phyloP scores from a whole-genome alignment of 2,329 filamentous ascomycete species.

The Aschersonia sp. region DNA sequence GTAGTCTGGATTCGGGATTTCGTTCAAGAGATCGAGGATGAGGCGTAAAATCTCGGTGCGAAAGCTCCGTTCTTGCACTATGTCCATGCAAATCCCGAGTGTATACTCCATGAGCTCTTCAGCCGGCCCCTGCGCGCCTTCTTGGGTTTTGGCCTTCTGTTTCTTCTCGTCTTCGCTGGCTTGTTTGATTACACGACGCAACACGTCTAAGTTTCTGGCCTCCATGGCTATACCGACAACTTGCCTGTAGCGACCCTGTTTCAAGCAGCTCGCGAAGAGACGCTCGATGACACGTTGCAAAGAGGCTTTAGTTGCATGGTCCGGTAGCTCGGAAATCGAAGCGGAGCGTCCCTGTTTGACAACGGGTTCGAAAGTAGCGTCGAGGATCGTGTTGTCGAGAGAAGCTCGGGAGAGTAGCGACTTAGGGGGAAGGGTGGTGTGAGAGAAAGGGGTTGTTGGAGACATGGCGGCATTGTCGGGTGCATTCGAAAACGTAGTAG shows the following conservation, averaged over 20 bases:
- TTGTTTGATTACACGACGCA: conserved; percentile 74
- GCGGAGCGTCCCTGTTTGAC: conserved; percentile 38
- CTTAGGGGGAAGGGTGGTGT: conserved; percentile 84
- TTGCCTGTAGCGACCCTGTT: conserved; percentile 78
- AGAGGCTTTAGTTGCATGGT: conserved; percentile 62
- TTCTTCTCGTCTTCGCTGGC: conserved; percentile 77
- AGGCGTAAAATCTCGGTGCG: conserved; percentile 74
- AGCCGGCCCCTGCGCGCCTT: conserved; percentile 42
- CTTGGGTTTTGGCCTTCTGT: conserved; percentile 38
- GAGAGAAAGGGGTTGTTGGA: conserved; percentile 88
- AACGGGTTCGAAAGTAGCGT: conserved; percentile 39
- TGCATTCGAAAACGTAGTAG: conserved; percentile 62
- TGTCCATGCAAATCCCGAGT: conserved; percentile 90
- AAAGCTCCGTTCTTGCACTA: conserved; percentile 84
- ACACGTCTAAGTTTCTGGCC: conserved; percentile 78
- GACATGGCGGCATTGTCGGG: conserved; percentile 63
- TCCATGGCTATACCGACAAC: conserved; percentile 96
- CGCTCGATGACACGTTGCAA: conserved; percentile 75
- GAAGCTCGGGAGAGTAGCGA: conserved; percentile 81
- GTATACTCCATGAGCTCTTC: conserved; percentile 97
- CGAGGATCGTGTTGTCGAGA: conserved; percentile 47
- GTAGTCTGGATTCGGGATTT: conserved; percentile 86
- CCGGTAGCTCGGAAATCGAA: conserved; percentile 49
- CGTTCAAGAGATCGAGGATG: conserved; percentile 88
- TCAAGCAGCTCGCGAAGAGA: conserved; percentile 81